A percentile compares a stretch with the other conserved stretches of the same genome.
These are phyloP conservation scores for Sclerotinia minor DNA, from an alignment of 2,329 filamentous ascomycete species.

Conservation along the genomic window DNA sequence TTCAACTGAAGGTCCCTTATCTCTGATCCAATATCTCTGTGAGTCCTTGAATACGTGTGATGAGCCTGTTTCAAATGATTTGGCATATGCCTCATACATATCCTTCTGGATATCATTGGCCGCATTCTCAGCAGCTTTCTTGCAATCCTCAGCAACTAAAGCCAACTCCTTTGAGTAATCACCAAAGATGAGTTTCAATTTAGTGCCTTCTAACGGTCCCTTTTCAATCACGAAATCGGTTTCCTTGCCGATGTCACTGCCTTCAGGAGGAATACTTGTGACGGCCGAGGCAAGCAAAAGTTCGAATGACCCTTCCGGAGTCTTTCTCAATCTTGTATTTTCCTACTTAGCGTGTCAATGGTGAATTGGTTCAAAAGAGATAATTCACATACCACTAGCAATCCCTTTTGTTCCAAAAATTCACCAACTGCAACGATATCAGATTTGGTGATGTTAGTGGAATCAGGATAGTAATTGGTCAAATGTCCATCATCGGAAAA, in stretches of 20 bases:
- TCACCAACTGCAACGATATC: constrained; percentile 73
- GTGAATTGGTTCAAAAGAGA: neutral
- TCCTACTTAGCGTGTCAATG: constrained; percentile 47
- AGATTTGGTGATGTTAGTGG: constrained; percentile 68
- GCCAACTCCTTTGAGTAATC: constrained; percentile 73
- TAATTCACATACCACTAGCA: constrained; percentile 54
- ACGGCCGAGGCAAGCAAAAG: constrained; percentile 72
- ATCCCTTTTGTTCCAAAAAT: constrained; percentile 69
- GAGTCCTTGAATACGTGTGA: constrained; percentile 77
- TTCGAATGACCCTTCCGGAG: constrained; percentile 63
- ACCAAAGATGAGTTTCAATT: constrained; percentile 70
- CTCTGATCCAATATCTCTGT: constrained; percentile 78
- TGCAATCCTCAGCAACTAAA: constrained; percentile 64
- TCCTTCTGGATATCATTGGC: constrained; percentile 73
- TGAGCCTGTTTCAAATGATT: constrained; percentile 73
- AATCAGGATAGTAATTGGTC: constrained; percentile 81
- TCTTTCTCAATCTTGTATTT: constrained; percentile 75
- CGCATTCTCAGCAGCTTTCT: constrained; percentile 66
- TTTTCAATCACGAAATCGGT: constrained; percentile 60
- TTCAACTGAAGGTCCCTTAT: constrained; percentile 78
- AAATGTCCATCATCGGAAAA: constrained; percentile 74
- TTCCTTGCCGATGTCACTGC: constrained; percentile 68
- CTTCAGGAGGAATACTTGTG: constrained; percentile 57
- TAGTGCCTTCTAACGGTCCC: constrained; percentile 64
- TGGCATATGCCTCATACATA: constrained; percentile 72